Base-by-base conservation (phyloP, 148 eudicot species). In the Rhododendron mucronatum region DNA sequence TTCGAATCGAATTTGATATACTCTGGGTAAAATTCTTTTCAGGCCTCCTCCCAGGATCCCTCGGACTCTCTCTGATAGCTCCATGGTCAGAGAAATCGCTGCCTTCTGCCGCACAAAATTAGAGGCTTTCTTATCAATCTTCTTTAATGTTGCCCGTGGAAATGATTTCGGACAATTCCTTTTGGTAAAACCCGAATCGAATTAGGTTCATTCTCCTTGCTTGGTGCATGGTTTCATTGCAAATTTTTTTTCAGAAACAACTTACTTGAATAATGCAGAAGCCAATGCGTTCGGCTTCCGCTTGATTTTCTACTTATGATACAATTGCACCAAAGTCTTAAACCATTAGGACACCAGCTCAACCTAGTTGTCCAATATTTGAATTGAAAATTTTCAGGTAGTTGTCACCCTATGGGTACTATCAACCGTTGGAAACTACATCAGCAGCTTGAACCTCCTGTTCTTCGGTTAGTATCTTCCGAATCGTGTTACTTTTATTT, bases 361-460 rank as follows among this genome's bases (percentile, higher is more conserved):
- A 20, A 59, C 26, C n/a, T 59, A 30, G 48, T 50, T 45, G 51
- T 71, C 61, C 63, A 83, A 4, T 18, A 37, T 45, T 55, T 3
- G 30, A 45, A 71, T 71, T 33, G 16, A 30, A 33, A 65, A 3
- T 28, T 88, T 88, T 82, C 90, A 94, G 96, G 90, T 86, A 63
- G 85, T 93, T 35, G 83, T 87, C 41, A 82, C 80, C 44, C 91
- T 94, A 61, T 87, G 90, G 92, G 83, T 89, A 69, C 7, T 94
- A 10, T 91, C 95, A 61, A 14, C 85, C 61, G 30, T 91, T 51
- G 95, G 95, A 67, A 93, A 89, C 88, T 92, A 89, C 63, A 74
- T 93, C 75, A 91, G 92, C 80, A 86, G 89, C 76, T 35, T 93
- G 80, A 93, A 93, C 85, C 93, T 94, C 87, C 78, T 94, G 21